Percentiles rank a stretch among this genome's conserved stretches.
Evolutionary conservation across 2,329 filamentous ascomycete species (phyloP).

Genomic region (Diaporthe batatas): DNA sequence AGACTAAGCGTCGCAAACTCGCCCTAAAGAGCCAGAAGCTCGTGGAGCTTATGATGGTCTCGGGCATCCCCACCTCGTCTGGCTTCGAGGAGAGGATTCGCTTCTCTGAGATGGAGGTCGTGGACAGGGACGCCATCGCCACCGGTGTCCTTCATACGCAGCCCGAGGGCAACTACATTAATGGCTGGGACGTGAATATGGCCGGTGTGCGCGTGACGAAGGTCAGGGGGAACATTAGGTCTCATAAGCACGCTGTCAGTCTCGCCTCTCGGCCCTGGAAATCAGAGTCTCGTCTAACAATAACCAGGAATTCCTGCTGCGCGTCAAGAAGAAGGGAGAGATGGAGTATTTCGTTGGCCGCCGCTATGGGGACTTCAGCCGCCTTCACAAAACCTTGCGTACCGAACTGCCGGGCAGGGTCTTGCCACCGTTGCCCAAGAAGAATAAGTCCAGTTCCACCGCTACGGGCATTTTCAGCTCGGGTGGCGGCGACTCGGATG

Average conservation of each 20-base stretch:
- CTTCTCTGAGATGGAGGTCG: slow-evolving; percentile 96
- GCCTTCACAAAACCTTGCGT: slow-evolving; percentile 82
- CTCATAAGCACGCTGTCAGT: slow-evolving; percentile 90
- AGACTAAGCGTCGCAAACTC: slow-evolving; percentile 94
- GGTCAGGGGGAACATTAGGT: slow-evolving; percentile 86
- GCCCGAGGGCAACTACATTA: slow-evolving; percentile 91
- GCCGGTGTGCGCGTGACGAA: slow-evolving; percentile 86
- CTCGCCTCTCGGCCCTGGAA: background rate
- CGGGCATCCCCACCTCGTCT: slow-evolving; percentile 92
- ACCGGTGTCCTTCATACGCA: slow-evolving; percentile 88
- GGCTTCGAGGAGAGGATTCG: slow-evolving; percentile 98
- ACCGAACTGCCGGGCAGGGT: slow-evolving; percentile 92
- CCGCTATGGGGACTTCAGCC: slow-evolving; percentile 88
- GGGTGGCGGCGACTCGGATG: slow-evolving; percentile 78
- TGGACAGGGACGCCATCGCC: slow-evolving; percentile 93
- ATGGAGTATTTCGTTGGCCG: slow-evolving; percentile 84
- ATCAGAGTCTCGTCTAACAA: slow-evolving; percentile 35
- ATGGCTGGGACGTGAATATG: slow-evolving; percentile 98
- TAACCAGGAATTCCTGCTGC: slow-evolving; percentile 84
- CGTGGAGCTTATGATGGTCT: slow-evolving; percentile 99
- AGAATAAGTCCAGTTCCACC: slow-evolving; percentile 86
- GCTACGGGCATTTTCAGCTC: slow-evolving; percentile 51
- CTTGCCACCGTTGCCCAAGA: slow-evolving; percentile 86
- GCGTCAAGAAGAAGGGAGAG: slow-evolving; percentile 83
- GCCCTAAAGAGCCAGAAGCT: slow-evolving; percentile 94